phyloP scores from a whole-genome alignment of 352 stramenopile species.

The Pythium coloratum region DNA sequence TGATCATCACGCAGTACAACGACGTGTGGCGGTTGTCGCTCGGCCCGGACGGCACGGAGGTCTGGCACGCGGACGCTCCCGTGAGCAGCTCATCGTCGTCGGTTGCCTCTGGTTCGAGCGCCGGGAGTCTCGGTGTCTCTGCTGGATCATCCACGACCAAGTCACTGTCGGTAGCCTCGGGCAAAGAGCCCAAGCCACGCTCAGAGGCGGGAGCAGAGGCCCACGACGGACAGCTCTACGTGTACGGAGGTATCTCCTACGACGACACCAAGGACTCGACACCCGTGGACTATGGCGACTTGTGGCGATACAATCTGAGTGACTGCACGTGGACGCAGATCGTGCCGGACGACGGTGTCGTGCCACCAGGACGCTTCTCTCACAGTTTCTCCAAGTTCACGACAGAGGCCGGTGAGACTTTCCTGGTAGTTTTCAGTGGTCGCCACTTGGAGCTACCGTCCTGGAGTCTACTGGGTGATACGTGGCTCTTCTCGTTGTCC shows the following conservation, averaged over 20 bases:
- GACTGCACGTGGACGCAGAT: slow-evolving; percentile 45
- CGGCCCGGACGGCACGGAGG: slow-evolving; percentile 6
- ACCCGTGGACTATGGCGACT: slow-evolving; percentile 52
- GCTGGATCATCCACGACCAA: neutral
- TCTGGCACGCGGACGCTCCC: slow-evolving; percentile 41
- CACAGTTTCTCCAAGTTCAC: slow-evolving; percentile 49
- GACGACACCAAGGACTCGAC: slow-evolving; percentile 37
- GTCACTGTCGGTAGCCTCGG: neutral
- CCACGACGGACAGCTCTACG: slow-evolving; percentile 47
- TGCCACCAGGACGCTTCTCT: slow-evolving; percentile 55
- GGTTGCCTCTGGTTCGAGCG: neutral
- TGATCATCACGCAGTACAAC: slow-evolving; percentile 31
- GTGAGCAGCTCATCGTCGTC: neutral
- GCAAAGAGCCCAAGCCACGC: slow-evolving; percentile 30
- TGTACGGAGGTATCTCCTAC: slow-evolving; percentile 77
- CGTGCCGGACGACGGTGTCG: slow-evolving; percentile 17
- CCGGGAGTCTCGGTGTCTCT: neutral
- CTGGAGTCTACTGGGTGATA: slow-evolving; percentile 55
- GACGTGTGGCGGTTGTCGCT: slow-evolving; percentile 37
- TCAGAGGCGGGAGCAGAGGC: slow-evolving; percentile 56
- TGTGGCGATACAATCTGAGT: slow-evolving; percentile 64
- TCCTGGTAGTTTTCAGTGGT: slow-evolving; percentile 62
- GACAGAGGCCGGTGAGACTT: slow-evolving; percentile 31
- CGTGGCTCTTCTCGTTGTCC: slow-evolving; percentile 62
- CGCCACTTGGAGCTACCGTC: slow-evolving; percentile 43